These are phyloP conservation scores for Hordeum marinum DNA, from an alignment of 176 grass and related monocot genomes.

Conservation along the genomic window DNA sequence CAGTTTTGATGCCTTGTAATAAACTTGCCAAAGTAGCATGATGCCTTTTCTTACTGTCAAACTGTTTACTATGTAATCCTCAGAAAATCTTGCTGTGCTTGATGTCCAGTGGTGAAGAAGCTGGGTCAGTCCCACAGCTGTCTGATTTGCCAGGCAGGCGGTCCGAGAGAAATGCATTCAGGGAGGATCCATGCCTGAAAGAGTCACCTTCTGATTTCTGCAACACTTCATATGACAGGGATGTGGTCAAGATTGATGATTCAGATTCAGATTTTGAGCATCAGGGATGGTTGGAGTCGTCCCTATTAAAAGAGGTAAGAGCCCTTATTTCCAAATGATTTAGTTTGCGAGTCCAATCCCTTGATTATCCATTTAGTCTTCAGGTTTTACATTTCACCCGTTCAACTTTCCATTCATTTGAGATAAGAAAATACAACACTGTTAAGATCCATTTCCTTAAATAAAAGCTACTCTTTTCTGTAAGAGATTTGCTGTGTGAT, in stretches of 20 bases:
- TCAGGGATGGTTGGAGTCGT: slow-evolving; percentile 44
- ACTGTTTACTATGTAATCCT: neutral
- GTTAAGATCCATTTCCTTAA: neutral
- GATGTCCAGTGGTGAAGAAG: slow-evolving; percentile 65
- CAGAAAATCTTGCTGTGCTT: slow-evolving; percentile 29
- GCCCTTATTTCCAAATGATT: neutral
- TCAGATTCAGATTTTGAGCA: slow-evolving; percentile 35
- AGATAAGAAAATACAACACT: neutral
- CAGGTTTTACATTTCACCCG: neutral
- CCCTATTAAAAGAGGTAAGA: slow-evolving; percentile 59
- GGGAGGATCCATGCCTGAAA: slow-evolving; percentile 13
- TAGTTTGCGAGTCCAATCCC: neutral
- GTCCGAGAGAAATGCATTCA: slow-evolving; percentile 32
- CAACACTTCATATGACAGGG: slow-evolving; percentile 13
- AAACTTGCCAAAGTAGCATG: neutral
- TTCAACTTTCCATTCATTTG: neutral
- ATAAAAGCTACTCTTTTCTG: neutral
- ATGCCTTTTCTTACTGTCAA: neutral
- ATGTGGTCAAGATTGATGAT: slow-evolving; percentile 29
- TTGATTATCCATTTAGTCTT: neutral
- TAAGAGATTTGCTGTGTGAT: neutral
- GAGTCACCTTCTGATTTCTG: slow-evolving; percentile 43
- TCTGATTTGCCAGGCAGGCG: neutral
- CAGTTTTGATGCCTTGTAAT: neutral
- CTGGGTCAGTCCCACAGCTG: slow-evolving; percentile 63